These are phyloP conservation scores for Xylariaceae sp. DNA, from an alignment of 2,329 filamentous ascomycete genomes.

Conservation along the genomic window DNA sequence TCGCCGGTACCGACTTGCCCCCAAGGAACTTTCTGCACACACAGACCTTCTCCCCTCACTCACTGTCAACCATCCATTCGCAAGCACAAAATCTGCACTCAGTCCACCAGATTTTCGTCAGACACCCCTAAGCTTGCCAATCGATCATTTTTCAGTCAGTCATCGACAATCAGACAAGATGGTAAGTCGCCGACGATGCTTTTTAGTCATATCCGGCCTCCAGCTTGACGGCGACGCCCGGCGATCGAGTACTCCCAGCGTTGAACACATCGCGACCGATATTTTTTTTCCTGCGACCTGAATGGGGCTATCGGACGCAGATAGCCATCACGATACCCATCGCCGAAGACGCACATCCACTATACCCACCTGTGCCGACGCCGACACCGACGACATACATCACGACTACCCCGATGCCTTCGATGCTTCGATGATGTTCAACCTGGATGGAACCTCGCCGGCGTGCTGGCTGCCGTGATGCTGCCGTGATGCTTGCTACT, in stretches of 20 bases:
- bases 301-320: not conserved
- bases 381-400: not conserved
- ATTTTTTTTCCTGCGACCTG: not conserved
- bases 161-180: constrained; percentile 58
- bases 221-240: constrained; percentile 1
- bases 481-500: not conserved
- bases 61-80: constrained; percentile 39
- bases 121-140: constrained; percentile 45
- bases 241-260: constrained; percentile 15
- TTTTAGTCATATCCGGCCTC: constrained; percentile 13
- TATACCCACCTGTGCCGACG: not conserved
- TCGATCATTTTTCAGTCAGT: constrained; percentile 36
- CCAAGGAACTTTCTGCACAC: constrained; percentile 38
- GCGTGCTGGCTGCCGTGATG: constrained; percentile 2
- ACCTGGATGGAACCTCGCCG: constrained; percentile 1
- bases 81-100: constrained; percentile 44
- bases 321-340: not conserved
- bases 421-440: constrained; percentile 1
- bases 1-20: constrained; percentile 28
- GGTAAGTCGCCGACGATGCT: constrained; percentile 47
- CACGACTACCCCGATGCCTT: not conserved
- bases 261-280: constrained; percentile 8
- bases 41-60: constrained; percentile 40
- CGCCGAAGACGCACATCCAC: not conserved
- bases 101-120: constrained; percentile 47